phyloP scores from a whole-genome alignment of 1,284 basidiomycete species.

The Vanrija humicola region DNA sequence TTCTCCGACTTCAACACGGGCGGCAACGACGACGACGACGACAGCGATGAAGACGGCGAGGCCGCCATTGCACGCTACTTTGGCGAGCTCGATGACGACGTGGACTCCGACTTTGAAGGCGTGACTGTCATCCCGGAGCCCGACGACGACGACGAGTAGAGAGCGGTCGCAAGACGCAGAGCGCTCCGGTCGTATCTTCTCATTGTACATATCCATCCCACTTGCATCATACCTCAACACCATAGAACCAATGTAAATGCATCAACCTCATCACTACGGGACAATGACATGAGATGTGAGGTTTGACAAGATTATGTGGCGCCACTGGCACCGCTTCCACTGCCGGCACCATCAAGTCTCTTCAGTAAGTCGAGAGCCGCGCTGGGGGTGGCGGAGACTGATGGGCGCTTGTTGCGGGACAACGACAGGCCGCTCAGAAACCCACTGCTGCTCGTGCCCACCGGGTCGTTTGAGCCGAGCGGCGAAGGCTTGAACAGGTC shows the following conservation, averaged over 20 bases:
- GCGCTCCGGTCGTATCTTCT: too few species aligned
- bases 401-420: constrained; percentile 9
- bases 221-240: background rate
- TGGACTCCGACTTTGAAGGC: constrained; percentile 3
- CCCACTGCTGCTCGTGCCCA: background rate
- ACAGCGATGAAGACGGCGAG: background rate
- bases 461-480: background rate
- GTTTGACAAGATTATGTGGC: background rate
- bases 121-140: background rate
- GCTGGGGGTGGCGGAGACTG: background rate
- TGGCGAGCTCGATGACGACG: too few species aligned
- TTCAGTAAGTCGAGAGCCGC: constrained; percentile 17
- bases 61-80: too few species aligned
- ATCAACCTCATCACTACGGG: background rate
- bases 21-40: background rate
- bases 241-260: background rate
- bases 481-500: constrained; percentile 7
- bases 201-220: too few species aligned
- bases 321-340: too few species aligned
- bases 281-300: too few species aligned
- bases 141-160: background rate
- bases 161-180: too few species aligned
- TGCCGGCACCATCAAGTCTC: constrained; percentile 2
- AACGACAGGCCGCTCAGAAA: constrained; percentile 14
- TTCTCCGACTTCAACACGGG: too few species aligned